phyloP scores from a whole-genome alignment of 73 alveolate species.

The Halteria grandinella region DNA sequence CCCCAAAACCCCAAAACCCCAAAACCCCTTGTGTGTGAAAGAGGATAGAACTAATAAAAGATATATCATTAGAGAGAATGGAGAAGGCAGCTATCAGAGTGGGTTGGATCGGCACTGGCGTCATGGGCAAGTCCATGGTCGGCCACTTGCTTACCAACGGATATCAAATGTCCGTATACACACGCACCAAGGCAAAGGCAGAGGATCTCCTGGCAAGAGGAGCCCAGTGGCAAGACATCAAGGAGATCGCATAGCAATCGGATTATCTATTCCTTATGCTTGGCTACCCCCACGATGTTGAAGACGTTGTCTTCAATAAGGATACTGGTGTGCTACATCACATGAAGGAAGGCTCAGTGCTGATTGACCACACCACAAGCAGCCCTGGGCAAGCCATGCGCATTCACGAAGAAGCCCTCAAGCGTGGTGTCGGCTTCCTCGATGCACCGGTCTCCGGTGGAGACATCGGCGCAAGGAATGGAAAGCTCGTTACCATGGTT shows the following conservation, averaged over 20 bases:
- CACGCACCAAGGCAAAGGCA: constrained; percentile 87
- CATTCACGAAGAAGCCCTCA: constrained; percentile 67
- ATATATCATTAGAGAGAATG: not conserved
- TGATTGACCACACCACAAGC: constrained; percentile 92
- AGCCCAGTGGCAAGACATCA: constrained; percentile 71
- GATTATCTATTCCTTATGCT: constrained; percentile 87
- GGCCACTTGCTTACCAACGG: constrained; percentile 81
- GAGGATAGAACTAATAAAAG: not conserved
- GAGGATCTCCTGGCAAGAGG: constrained; percentile 74
- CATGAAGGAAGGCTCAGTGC: constrained; percentile 75
- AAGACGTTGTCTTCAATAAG: constrained; percentile 77
- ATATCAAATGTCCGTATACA: constrained; percentile 68
- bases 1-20: not conserved
- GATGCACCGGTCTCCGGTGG: constrained; percentile 97
- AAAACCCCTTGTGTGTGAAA: not conserved
- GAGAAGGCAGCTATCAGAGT: constrained; percentile 57
- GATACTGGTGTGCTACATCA: constrained; percentile 80
- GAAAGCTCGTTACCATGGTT: constrained; percentile 80
- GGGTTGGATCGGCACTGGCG: constrained; percentile 96
- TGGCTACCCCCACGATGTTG: constrained; percentile 94
- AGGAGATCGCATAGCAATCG: constrained; percentile 77
- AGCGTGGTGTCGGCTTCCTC: constrained; percentile 65
- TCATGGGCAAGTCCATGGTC: constrained; percentile 93
- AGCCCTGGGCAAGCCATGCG: constrained; percentile 81
- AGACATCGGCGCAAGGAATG: constrained; percentile 92